phyloP scores from a whole-genome alignment of 1,139 yeast genomes.

The Diutina catenulata region DNA sequence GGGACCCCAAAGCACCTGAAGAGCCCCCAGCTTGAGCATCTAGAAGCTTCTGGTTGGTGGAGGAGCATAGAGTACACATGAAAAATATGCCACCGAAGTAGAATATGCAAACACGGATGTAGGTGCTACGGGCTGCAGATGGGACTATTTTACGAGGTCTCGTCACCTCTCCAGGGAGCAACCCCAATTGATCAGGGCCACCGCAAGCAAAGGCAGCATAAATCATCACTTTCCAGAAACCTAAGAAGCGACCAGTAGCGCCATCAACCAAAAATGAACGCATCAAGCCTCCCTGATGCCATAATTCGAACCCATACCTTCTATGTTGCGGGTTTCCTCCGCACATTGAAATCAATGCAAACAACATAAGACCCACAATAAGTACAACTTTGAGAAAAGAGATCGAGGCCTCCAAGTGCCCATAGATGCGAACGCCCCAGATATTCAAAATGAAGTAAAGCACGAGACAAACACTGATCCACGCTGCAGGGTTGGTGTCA shows the following conservation, averaged over 20 bases:
- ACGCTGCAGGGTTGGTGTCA: conserved; percentile 25
- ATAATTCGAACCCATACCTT: conserved; percentile 26
- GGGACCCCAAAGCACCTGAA: conserved; percentile 25
- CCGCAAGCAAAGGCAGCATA: conserved; percentile 31
- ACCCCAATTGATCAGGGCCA: conserved; percentile 28
- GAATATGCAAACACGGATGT: conserved; percentile 22
- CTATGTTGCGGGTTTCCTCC: conserved; percentile 25
- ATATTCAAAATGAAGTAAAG: conserved; percentile 20
- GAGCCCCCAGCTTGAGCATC: conserved; percentile 15
- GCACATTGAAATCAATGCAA: conserved; percentile 26
- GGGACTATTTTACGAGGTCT: conserved; percentile 23
- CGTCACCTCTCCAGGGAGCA: conserved; percentile 22
- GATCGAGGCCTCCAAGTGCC: conserved; percentile 26
- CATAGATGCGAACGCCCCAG: conserved; percentile 27
- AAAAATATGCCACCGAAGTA: conserved; percentile 28
- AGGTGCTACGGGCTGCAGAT: conserved; percentile 23
- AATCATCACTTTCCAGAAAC: conserved; percentile 22
- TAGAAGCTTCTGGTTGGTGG: conserved; percentile 19
- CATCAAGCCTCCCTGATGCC: conserved; percentile 23
- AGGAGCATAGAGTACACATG: conserved; percentile 23
- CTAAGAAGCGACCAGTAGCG: conserved; percentile 24
- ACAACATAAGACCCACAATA: conserved; percentile 28
- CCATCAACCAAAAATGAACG: conserved; percentile 21
- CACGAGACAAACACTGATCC: conserved; percentile 20
- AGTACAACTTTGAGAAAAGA: conserved; percentile 26